Evolutionary conservation across 2,329 filamentous ascomycete genomes (phyloP).

Genomic region (Juglanconis juglandina): DNA sequence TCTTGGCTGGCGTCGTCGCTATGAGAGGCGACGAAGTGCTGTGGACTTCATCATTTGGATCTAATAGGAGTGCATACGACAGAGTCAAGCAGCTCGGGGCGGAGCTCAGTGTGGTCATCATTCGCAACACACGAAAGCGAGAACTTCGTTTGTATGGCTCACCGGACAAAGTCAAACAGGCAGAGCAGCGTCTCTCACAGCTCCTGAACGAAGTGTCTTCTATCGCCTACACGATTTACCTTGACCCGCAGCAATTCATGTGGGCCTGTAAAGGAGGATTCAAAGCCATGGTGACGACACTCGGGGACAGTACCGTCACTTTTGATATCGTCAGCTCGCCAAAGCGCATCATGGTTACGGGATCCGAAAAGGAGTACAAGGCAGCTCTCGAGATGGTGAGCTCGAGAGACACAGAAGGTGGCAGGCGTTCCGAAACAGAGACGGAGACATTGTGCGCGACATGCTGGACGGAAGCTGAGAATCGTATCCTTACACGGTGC

Average conservation of each 20-base stretch:
- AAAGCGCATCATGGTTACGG: conserved; percentile 31
- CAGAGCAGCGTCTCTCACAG: conserved; percentile 16
- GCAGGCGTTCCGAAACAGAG: not conserved
- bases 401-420: conserved; percentile 3
- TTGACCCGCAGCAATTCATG: conserved; percentile 24
- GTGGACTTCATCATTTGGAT: conserved; percentile 30
- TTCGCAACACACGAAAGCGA: too few relatives aligned
- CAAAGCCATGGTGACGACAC: conserved; percentile 20
- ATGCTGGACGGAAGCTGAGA: conserved; percentile 36
- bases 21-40: conserved; percentile 23
- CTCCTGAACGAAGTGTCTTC: too few relatives aligned
- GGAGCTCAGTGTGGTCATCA: too few relatives aligned
- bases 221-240: conserved; percentile 23
- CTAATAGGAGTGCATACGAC: conserved; percentile 5
- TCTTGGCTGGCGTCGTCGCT: conserved; percentile 31
- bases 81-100: too few relatives aligned
- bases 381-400: conserved; percentile 14
- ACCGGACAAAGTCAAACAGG: conserved; percentile 12
- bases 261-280: conserved; percentile 34
- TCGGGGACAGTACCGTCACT: conserved; percentile 27
- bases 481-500: conserved; percentile 33
- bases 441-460: conserved; percentile 27
- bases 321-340: conserved; percentile 31
- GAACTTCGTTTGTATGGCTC: conserved; percentile 1
- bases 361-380: conserved; percentile 21